Percentiles rank a stretch among this genome's conserved stretches.
Evolutionary conservation across 306 rosid genomes (phyloP).

Genomic region (Crataegus laevigata): DNA sequence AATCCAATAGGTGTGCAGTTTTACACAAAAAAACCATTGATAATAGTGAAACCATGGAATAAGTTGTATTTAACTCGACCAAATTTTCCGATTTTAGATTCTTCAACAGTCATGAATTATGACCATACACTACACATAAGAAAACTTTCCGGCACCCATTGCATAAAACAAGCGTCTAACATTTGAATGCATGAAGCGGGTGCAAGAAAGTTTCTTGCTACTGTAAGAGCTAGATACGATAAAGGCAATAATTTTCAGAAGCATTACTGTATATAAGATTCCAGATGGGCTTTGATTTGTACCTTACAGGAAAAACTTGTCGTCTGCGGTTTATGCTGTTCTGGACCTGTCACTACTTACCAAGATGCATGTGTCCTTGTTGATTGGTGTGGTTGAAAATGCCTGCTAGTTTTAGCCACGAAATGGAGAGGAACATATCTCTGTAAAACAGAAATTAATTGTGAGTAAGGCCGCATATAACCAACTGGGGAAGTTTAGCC

Average conservation of each 20-base stretch:
- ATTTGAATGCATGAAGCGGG: not conserved
- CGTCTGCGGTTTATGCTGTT: not conserved
- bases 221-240: not conserved
- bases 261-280: no score
- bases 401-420: not conserved
- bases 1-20: no score
- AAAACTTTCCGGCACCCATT: not conserved
- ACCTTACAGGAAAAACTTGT: not conserved
- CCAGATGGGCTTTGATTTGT: not conserved
- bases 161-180: not conserved
- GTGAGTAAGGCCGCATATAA: not conserved
- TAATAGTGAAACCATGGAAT: no score
- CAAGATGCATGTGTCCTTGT: not conserved
- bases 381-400: not conserved
- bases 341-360: slow-evolving; percentile 9
- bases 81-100: no score
- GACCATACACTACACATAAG: not conserved
- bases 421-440: not conserved
- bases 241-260: not conserved
- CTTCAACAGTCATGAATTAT: no score
- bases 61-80: no score
- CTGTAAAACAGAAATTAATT: not conserved
- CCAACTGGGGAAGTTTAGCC: not conserved
- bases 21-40: no score
- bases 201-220: not conserved